Evolutionary conservation across 2,329 filamentous ascomycete genomes (phyloP).

Genomic region (Colletotrichum chrysophilum): DNA sequence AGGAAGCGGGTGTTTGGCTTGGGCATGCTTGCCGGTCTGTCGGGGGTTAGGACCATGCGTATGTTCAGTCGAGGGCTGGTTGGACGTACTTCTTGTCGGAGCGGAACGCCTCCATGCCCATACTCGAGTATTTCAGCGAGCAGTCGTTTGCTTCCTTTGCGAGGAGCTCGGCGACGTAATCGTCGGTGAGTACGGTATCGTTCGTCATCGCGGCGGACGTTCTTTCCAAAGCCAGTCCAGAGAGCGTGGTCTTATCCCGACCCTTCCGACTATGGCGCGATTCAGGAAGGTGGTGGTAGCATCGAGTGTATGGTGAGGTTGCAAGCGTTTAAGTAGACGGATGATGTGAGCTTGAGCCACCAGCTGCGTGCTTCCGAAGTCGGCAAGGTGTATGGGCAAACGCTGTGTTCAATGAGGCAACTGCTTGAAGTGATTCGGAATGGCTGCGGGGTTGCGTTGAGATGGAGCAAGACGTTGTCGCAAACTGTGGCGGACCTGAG

Average conservation of each 20-base stretch:
- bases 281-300: not conserved
- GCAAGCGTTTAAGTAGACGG: not conserved
- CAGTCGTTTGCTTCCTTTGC: conserved; percentile 78
- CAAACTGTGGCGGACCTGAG: not conserved
- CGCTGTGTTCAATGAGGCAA: not conserved
- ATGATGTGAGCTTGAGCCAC: not conserved
- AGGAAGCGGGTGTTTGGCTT: conserved; percentile 94
- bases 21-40: conserved; percentile 69
- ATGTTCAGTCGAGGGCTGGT: not conserved
- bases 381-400: not conserved
- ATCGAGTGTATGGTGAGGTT: not conserved
- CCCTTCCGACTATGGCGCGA: not conserved
- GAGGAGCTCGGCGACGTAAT: conserved; percentile 81
- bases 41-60: not conserved
- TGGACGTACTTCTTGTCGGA: conserved; percentile 50
- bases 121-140: conserved; percentile 74
- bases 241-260: not conserved
- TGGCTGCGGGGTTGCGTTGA: not conserved
- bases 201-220: conserved; percentile 39
- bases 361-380: not conserved
- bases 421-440: not conserved
- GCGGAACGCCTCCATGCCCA: conserved; percentile 73
- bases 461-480: not conserved
- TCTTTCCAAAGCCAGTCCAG: not conserved
- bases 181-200: conserved; percentile 68